Conservation (phyloP, 1,284 basidiomycete species). For the Leccinum olivaceoglutinosum region DNA sequence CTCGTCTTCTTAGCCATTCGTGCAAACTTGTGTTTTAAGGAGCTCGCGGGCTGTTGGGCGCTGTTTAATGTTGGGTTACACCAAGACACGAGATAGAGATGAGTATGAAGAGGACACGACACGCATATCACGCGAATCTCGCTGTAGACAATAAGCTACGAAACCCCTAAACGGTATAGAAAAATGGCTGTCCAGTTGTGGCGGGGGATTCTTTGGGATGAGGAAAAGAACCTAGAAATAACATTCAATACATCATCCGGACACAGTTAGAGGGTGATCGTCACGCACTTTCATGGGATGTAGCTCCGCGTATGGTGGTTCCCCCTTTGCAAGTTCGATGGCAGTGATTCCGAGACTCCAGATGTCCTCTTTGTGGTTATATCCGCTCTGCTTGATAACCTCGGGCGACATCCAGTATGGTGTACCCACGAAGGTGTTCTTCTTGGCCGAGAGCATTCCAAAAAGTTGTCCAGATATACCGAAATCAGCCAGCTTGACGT, state of each 20-base stretch:
- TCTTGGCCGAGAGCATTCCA: conserved; percentile 93
- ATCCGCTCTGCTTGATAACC: conserved; percentile 99
- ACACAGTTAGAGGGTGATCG: neutral
- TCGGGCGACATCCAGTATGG: conserved; percentile 99
- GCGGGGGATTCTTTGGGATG: conserved; percentile 96
- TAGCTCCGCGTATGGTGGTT: conserved; percentile 94
- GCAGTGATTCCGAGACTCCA: conserved; percentile 97
- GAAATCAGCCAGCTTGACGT: conserved; percentile 98
- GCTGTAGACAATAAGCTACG: conserved; percentile 86
- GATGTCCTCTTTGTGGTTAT: conserved; percentile 98
- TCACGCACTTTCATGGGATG: conserved; percentile 92
- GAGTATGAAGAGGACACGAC: conserved; percentile 1
- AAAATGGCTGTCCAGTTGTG: conserved; percentile 83
- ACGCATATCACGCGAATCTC: conserved; percentile 86
- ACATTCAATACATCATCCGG: conserved; percentile 1
- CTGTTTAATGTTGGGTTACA: conserved; percentile 35
- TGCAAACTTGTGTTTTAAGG: conserved; percentile 31
- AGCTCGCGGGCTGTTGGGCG: conserved; percentile 93
- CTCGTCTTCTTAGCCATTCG: conserved; percentile 62
- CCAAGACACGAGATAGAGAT: conserved; percentile 1
- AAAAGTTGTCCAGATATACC: conserved; percentile 99
- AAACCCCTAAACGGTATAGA: conserved; percentile 93
- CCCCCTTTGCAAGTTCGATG: conserved; percentile 95
- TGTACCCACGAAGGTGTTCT: conserved; percentile 97
- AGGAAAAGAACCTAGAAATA: conserved; percentile 81